Evolutionary conservation across 139 green algal species (phyloP).

Genomic region (Coccomyxa sp.): DNA sequence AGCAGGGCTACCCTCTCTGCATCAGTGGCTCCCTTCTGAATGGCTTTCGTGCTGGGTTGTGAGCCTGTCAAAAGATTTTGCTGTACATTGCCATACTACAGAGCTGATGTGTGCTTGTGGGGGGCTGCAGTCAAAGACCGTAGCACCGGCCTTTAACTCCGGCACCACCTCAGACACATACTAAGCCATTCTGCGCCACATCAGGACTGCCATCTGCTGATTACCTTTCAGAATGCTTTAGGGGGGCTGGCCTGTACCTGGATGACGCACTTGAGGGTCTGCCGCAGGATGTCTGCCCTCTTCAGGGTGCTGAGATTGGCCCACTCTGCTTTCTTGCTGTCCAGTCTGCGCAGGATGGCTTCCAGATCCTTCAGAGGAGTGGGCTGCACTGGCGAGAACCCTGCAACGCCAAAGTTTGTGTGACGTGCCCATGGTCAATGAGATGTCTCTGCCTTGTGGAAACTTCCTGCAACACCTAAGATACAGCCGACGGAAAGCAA

Average conservation of each 20-base stretch:
- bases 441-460: not conserved
- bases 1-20: not conserved
- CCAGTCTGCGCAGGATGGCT: constrained; percentile 21
- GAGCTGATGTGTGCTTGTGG: too few relatives aligned
- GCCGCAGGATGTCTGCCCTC: constrained; percentile 39
- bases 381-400: constrained; percentile 21
- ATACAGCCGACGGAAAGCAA: not conserved
- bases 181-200: too few relatives aligned
- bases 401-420: not conserved
- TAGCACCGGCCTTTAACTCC: too few relatives aligned
- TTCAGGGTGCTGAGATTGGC: not conserved
- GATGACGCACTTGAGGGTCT: constrained; percentile 39
- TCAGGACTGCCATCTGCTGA: too few relatives aligned
- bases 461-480: not conserved
- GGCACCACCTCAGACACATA: too few relatives aligned
- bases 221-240: too few relatives aligned
- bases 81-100: not conserved
- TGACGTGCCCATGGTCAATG: not conserved
- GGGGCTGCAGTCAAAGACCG: too few relatives aligned
- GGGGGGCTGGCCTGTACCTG: too few relatives aligned
- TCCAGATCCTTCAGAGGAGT: constrained; percentile 29
- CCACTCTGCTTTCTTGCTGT: constrained; percentile 42
- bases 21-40: not conserved
- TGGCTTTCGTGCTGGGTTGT: not conserved
- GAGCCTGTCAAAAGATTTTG: not conserved